Base-by-base conservation (phyloP, 2,329 filamentous ascomycete genomes). In the Zalaria obscura region DNA sequence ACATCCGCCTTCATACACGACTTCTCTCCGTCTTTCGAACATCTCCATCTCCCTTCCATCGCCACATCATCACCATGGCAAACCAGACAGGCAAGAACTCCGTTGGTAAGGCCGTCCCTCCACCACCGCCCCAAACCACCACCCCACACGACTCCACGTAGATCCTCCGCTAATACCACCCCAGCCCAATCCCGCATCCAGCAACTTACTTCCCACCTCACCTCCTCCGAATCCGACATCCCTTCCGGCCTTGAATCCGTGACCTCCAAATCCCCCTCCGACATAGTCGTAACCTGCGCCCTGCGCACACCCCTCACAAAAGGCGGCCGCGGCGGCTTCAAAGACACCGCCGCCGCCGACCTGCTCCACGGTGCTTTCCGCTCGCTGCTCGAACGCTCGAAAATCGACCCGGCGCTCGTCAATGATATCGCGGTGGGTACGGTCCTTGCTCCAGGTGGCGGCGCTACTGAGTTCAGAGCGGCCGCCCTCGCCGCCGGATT, bases 381-480 rank as follows among this genome's bases (percentile, higher is more conserved):
- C 65, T 79, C 78, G 45, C 69, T 96, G 49, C 72, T 96, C 58
- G 71, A 83, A 43, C 83, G 86, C 54, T 95, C 88, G 51, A 78
- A 79, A 50, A 93, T 96, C 64, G 83, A 95, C 65, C 88, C 91
- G 25, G 69, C 68, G 32, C 72, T 91, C 31, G 86, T 98, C 38
- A 85, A 96, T 64, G 91, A 98, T 59, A 81, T 98, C 50, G 82
- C 82, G 40, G 88, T 96, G 44, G 91, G 91, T 50, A 82, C 80
- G 42, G 91, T 98, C 27, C 78, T 98, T 38, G 78, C 89, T 11
- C 89, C 89, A 29, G 91, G 91, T 47, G 91, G 87, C 52, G 91
- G 89, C 51, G 91, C 91, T 25, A 96, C 91, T 37, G 91, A 96
- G 68, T 95, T 94, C 78, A 82, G 91, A 50, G 91, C 87, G 45